Evolutionary conservation across 352 stramenopile species (phyloP), one percentile per base, ranked within the genome.

Genomic region (Phytophthora cactorum): DNA sequence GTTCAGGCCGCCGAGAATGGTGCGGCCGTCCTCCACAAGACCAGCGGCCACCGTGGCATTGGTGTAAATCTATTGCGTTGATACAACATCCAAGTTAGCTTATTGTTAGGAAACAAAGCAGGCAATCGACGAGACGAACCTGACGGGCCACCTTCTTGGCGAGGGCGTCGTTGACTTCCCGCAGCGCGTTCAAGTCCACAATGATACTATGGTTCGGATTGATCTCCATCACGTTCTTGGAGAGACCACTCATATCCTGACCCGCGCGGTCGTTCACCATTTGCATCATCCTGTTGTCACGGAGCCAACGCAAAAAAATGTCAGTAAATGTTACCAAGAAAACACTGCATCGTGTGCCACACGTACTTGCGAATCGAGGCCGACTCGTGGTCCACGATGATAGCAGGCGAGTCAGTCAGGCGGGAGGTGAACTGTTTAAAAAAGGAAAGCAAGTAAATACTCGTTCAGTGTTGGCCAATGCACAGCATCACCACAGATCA

Each of bases 331-430:
- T n/a, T 32, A 51, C 36, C 36, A 46, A 44, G n/a, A 9, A 32
- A 41, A 34, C 14, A 41, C 17, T 47, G 11, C 12, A 41, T 15
- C 15, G 15, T 15, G 25, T 8, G 4, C 9, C 7, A 14, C 10
- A 76, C 78, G 53, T 84, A 94, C 86, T 98, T 93, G 69, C 98
- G 91, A 62, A 99, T 91, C 12, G 97, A 93, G 17, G 93, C 97
- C 14, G 95, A 99, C 78, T 99, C 97, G 68, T 99, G 96, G 76
- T 99, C 98, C 10, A 97, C 98, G 39, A 99, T 96, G 66, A 99
- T 98, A n/a, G 98, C 98, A 2, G 98, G 98, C 44, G 98, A 99
- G 58, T 97, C 91, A 43, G 82, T 91, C 49, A 99, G 76, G n/a
- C 98, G 90, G 29, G 86, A 80, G 2, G 88, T 95, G 67, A 93